Conservation (phyloP, 345 rosid genomes). For the Gossypium herbaceum region DNA sequence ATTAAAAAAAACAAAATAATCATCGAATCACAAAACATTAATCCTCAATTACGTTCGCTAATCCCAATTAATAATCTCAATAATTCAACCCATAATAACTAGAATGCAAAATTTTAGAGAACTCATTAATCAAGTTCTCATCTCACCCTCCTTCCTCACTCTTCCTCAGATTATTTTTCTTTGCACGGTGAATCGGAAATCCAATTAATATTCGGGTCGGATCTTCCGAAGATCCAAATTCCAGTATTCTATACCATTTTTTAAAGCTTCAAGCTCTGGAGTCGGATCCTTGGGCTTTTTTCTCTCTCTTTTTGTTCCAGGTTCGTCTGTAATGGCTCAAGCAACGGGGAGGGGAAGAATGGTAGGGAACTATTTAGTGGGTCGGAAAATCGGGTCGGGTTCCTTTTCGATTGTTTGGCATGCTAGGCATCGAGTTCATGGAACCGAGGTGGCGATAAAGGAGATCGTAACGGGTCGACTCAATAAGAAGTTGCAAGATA, state of each 20-base stretch:
- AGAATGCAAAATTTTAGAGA: neutral
- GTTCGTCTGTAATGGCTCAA: conserved; percentile 50
- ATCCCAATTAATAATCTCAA: conserved; percentile 1
- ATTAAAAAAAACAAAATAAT: neutral
- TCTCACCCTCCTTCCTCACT: conserved; percentile 11
- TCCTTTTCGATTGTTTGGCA: conserved; percentile 97
- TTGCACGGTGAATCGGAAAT: conserved; percentile 23
- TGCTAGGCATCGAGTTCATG: conserved; percentile 81
- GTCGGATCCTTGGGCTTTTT: conserved; percentile 28
- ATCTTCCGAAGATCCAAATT: conserved; percentile 21
- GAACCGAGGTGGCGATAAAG: conserved; percentile 91
- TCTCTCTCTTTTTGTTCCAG: neutral
- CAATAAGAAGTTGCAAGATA: conserved; percentile 78
- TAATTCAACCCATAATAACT: neutral
- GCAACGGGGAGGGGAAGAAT: conserved; percentile 56
- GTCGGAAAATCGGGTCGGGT: conserved; percentile 87
- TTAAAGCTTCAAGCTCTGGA: conserved; percentile 20
- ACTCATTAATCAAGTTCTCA: neutral
- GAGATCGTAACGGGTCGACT: conserved; percentile 69
- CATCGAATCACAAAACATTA: conserved; percentile 9
- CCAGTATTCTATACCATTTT: conserved; percentile 13
- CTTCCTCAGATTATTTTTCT: conserved; percentile 24
- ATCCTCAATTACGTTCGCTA: conserved; percentile 9
- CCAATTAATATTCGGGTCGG: conserved; percentile 27
- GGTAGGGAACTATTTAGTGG: conserved; percentile 82